A percentile compares a stretch with the other conserved stretches of the same genome.
These are phyloP conservation scores for Schoenoplectus triqueter DNA, from an alignment of 202 grass and related monocot genomes.

Conservation along the genomic window DNA sequence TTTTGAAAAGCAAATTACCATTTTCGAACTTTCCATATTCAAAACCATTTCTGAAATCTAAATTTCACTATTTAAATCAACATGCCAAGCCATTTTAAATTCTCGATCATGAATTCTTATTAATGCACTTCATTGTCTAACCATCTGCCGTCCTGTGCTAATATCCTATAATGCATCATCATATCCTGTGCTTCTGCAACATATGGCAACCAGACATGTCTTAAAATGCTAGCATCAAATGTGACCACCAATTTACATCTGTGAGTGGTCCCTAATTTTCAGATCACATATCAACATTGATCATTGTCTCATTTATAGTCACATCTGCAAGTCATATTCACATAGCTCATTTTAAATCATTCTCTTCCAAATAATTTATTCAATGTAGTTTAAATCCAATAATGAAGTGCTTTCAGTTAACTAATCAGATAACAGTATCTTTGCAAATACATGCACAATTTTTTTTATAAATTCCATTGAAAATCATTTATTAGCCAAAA, in stretches of 20 bases:
- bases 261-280: no score
- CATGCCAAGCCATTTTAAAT: neutral
- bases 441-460: neutral
- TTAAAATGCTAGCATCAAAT: no score
- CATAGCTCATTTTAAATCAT: no score
- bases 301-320: no score
- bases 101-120: neutral
- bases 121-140: neutral
- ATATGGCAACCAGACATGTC: neutral
- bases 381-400: no score
- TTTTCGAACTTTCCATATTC: neutral
- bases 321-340: no score
- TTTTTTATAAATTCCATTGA: neutral
- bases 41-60: neutral
- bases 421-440: no score
- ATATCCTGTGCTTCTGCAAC: neutral
- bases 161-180: neutral
- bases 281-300: no score
- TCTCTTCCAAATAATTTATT: no score
- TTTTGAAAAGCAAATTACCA: neutral
- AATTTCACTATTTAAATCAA: no score
- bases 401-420: no score
- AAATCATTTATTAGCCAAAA: neutral
- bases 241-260: no score
- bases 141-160: neutral